Conservation (phyloP, 2,329 filamentous ascomycete species). For the Sclerotiophoma versabilis region DNA sequence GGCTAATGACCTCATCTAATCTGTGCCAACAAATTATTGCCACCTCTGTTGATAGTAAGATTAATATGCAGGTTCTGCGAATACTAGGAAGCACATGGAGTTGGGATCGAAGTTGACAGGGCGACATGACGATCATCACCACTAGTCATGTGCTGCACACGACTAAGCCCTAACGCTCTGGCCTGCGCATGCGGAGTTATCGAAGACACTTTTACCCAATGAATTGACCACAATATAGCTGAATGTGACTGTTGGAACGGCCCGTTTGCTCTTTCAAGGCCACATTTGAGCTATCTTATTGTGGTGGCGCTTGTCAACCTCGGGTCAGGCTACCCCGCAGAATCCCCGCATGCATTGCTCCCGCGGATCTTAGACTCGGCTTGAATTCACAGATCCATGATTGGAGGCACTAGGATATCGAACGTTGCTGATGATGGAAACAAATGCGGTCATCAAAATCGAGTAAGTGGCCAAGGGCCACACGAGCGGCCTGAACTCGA, state of each 20-base stretch:
- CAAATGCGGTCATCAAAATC: too few species aligned
- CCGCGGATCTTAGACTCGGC: neutral
- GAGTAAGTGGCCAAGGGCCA: too few species aligned
- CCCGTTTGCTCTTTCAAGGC: neutral
- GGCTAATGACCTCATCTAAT: too few species aligned
- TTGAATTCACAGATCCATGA: too few species aligned
- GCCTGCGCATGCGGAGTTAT: neutral
- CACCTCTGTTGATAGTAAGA: too few species aligned
- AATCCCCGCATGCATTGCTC: neutral
- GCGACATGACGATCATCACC: neutral
- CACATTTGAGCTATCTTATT: neutral
- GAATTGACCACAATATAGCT: too few species aligned
- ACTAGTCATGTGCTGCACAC: neutral
- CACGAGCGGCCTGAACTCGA: too few species aligned
- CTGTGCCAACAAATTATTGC: too few species aligned
- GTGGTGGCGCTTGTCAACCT: neutral
- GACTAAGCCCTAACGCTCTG: neutral
- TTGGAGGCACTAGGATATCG: too few species aligned
- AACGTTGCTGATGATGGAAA: too few species aligned
- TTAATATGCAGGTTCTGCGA: neutral
- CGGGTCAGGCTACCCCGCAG: constrained; percentile 11
- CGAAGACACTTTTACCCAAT: neutral
- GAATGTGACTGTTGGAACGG: neutral
- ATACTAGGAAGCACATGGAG: too few species aligned
- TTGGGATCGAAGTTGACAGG: too few species aligned